phyloP scores from a whole-genome alignment of 345 rosid species.

The Gossypium bickii region DNA sequence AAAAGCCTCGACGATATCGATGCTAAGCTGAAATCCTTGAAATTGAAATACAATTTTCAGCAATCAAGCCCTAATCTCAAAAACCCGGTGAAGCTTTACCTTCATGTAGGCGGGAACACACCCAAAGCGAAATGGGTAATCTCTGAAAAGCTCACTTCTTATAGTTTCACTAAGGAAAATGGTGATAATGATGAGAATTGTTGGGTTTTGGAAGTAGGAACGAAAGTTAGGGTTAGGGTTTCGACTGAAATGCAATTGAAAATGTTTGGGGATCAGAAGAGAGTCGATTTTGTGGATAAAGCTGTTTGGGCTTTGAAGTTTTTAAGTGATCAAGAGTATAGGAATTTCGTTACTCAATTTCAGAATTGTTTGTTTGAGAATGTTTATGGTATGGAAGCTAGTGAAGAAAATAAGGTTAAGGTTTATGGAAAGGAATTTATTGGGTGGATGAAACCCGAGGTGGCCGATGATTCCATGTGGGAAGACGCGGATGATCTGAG shows the following conservation, averaged over 20 bases:
- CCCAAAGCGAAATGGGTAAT: constrained; percentile 81
- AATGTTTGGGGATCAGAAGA: constrained; percentile 78
- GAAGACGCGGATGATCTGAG: constrained; percentile 66
- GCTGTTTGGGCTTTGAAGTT: constrained; percentile 96
- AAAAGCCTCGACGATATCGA: constrained; percentile 49
- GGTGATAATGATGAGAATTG: constrained; percentile 31
- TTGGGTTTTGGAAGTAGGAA: constrained; percentile 75
- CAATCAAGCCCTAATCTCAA: constrained; percentile 26
- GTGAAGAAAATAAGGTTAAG: constrained; percentile 66
- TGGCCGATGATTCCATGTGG: constrained; percentile 92
- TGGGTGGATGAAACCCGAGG: constrained; percentile 85
- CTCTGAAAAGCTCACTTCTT: constrained; percentile 57
- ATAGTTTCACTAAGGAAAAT: constrained; percentile 39
- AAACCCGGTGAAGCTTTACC: constrained; percentile 77
- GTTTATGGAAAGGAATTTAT: constrained; percentile 86
- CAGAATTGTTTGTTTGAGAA: constrained; percentile 85
- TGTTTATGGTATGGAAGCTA: constrained; percentile 60
- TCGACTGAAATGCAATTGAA: constrained; percentile 79
- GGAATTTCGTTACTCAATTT: constrained; percentile 59
- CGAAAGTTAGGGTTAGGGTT: constrained; percentile 65
- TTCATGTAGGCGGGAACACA: constrained; percentile 77
- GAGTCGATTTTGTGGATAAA: constrained; percentile 69
- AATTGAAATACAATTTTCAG: constrained; percentile 39
- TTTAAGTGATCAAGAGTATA: constrained; percentile 54
- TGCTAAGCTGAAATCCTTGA: constrained; percentile 54